These are phyloP conservation scores for Phellopilus nigrolimitatus DNA, from an alignment of 1,284 basidiomycete genomes.

Conservation along the genomic window DNA sequence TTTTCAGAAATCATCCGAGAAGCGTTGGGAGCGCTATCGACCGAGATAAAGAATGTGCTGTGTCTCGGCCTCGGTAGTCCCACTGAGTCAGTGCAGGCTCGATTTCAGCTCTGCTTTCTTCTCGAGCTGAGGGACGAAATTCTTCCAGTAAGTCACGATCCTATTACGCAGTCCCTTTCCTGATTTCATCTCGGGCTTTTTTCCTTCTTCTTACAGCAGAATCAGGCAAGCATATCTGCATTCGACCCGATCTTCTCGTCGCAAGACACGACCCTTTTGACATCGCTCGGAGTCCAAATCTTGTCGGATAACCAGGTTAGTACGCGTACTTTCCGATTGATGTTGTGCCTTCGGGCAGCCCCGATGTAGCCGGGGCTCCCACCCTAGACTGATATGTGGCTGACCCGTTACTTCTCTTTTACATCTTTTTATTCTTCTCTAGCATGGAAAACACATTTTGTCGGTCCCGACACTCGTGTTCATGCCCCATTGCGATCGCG, in stretches of 20 bases:
- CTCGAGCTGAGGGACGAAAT: slow-evolving; percentile 32
- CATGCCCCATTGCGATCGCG: slow-evolving; percentile 74
- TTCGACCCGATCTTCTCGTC: slow-evolving; percentile 70
- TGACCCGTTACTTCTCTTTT: neutral
- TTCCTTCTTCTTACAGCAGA: slow-evolving; percentile 34
- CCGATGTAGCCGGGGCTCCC: slow-evolving; percentile 28
- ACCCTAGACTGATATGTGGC: neutral
- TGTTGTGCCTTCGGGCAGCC: slow-evolving; percentile 31
- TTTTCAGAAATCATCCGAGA: slow-evolving; percentile 17
- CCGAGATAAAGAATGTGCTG: slow-evolving; percentile 30
- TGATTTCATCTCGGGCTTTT: slow-evolving; percentile 8
- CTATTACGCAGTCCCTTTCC: slow-evolving; percentile 9
- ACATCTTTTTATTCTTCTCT: neutral
- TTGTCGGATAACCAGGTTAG: slow-evolving; percentile 50
- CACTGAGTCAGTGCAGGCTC: slow-evolving; percentile 49
- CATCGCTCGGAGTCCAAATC: slow-evolving; percentile 42
- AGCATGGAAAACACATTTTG: slow-evolving; percentile 31
- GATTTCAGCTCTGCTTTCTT: slow-evolving; percentile 64
- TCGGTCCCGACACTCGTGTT: slow-evolving; percentile 53
- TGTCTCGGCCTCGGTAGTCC: slow-evolving; percentile 74
- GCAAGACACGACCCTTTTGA: slow-evolving; percentile 49
- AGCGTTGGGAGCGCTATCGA: slow-evolving; percentile 4
- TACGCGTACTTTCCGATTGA: slow-evolving; percentile 24
- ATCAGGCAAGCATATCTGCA: slow-evolving; percentile 41
- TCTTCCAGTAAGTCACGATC: slow-evolving; percentile 19